Evolutionary conservation across 768 basidiomycete genomes (phyloP).

Genomic region (Boletellus emodensis): DNA sequence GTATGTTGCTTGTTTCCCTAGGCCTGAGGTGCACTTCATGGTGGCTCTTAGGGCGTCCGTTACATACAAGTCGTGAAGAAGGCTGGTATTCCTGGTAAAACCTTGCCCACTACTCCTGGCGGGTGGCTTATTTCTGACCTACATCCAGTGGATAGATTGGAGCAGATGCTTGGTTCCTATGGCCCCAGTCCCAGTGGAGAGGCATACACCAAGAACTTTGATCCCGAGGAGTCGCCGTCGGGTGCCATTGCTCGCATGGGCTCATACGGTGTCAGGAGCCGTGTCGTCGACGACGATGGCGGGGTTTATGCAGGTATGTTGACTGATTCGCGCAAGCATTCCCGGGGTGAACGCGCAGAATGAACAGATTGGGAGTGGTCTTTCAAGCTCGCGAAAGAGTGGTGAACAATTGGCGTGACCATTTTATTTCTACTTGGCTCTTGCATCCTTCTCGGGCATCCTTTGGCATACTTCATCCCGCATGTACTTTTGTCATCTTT

Average conservation of each 20-base stretch:
- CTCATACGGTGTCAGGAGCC: constrained; percentile 70
- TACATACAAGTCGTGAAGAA: constrained; percentile 91
- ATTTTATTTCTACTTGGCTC: constrained; percentile 9
- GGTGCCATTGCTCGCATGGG: constrained; percentile 84
- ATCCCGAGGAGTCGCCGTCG: constrained; percentile 65
- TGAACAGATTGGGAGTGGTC: constrained; percentile 52
- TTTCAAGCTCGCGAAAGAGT: constrained; percentile 92
- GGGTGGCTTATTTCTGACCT: constrained; percentile 1
- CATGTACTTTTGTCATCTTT: constrained; percentile 24
- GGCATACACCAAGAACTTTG: constrained; percentile 73
- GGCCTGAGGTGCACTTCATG: constrained; percentile 4
- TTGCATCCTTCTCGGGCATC: constrained; percentile 26
- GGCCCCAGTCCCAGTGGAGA: constrained; percentile 65
- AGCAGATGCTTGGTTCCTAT: constrained; percentile 94
- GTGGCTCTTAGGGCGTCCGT: constrained; percentile 59
- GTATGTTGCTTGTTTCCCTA: constrained; percentile 35
- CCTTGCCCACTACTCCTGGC: background rate
- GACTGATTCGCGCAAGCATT: background rate
- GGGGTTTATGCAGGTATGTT: constrained; percentile 71
- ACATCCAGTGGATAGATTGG: constrained; percentile 77
- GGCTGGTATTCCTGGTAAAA: constrained; percentile 63
- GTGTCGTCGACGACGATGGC: constrained; percentile 86
- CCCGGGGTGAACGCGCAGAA: constrained; percentile 7
- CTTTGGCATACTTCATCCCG: constrained; percentile 26
- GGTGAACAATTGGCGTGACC: constrained; percentile 44